phyloP scores from a whole-genome alignment of 768 basidiomycete species.

The Botryobasidium botryosum region DNA sequence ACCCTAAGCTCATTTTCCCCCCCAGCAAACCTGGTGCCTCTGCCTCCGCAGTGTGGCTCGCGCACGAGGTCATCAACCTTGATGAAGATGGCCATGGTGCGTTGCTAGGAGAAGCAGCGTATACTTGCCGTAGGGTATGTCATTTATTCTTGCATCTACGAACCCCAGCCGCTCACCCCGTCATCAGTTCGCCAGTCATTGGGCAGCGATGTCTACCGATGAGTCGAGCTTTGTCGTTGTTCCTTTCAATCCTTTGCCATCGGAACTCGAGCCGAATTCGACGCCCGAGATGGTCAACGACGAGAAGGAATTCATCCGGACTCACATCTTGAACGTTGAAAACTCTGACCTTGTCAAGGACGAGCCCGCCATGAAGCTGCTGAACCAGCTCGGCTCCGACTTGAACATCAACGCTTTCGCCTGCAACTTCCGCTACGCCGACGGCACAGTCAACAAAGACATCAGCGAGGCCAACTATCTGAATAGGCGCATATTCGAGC shows the following conservation, averaged over 20 bases:
- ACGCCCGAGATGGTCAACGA: neutral
- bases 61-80: slow-evolving; percentile 26
- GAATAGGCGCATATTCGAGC: slow-evolving; percentile 25
- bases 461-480: slow-evolving; percentile 28
- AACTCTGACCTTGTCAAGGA: slow-evolving; percentile 16
- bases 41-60: slow-evolving; percentile 23
- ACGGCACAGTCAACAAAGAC: slow-evolving; percentile 21
- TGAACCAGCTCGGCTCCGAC: slow-evolving; percentile 24
- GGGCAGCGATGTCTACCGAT: slow-evolving; percentile 29
- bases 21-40: slow-evolving; percentile 32
- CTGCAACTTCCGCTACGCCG: slow-evolving; percentile 26
- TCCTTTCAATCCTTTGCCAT: neutral
- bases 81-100: slow-evolving; percentile 24
- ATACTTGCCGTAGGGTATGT: slow-evolving; percentile 23
- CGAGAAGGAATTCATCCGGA: slow-evolving; percentile 14
- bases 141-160: neutral
- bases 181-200: slow-evolving; percentile 23
- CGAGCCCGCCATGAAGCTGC: slow-evolving; percentile 2
- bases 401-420: slow-evolving; percentile 30
- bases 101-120: slow-evolving; percentile 26
- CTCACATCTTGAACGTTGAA: slow-evolving; percentile 17
- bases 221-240: slow-evolving; percentile 21
- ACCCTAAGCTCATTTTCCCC: no score
- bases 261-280: neutral
- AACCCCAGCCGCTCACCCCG: neutral